phyloP scores from a whole-genome alignment of 805 yeast genomes.

The Myxozyma geophila region DNA sequence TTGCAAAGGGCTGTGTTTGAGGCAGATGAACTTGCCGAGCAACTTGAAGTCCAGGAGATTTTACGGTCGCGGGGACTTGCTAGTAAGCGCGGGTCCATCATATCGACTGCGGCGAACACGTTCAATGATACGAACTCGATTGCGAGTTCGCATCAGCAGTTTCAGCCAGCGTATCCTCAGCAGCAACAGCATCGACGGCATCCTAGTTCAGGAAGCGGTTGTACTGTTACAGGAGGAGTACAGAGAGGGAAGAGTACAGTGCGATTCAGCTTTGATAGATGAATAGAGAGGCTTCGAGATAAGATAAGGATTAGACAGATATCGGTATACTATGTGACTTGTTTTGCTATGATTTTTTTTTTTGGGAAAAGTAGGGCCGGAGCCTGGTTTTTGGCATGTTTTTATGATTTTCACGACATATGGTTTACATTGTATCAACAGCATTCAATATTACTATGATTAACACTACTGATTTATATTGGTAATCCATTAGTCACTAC shows the following conservation, averaged over 20 bases:
- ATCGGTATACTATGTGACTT: background rate
- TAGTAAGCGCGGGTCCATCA: constrained; percentile 4
- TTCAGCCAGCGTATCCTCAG: background rate
- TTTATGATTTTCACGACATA: too few species aligned
- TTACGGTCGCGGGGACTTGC: constrained; percentile 12
- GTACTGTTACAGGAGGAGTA: background rate
- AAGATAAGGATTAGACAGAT: background rate
- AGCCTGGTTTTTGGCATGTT: background rate
- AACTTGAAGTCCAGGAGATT: constrained; percentile 17
- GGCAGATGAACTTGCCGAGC: constrained; percentile 7
- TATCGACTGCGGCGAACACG: background rate
- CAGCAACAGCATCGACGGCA: constrained; percentile 4
- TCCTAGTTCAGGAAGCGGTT: background rate
- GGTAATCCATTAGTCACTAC: too few species aligned
- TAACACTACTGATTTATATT: too few species aligned
- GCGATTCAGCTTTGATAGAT: constrained; percentile 16
- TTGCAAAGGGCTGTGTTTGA: constrained; percentile 28
- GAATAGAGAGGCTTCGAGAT: background rate
- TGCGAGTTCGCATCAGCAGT: background rate
- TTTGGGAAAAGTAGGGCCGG: background rate
- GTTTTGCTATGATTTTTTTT: constrained; percentile 5
- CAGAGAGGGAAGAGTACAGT: background rate
- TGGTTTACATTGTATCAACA: too few species aligned
- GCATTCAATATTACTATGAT: too few species aligned
- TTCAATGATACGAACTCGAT: background rate